Evolutionary conservation across 805 yeast species (phyloP).

Genomic region (Candida peoriensis): DNA sequence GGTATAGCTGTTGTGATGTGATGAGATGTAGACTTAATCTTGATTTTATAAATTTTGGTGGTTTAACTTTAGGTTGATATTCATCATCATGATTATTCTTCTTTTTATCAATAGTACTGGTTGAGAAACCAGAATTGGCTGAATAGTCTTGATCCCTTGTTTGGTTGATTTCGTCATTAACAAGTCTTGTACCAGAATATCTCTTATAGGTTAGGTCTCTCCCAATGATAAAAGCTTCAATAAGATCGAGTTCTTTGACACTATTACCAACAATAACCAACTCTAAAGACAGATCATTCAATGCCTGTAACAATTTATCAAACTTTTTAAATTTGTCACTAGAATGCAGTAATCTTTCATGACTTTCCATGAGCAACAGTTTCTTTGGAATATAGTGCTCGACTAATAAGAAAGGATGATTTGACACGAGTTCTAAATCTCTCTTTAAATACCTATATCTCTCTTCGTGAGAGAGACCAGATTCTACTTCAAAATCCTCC

Average conservation of each 20-base stretch:
- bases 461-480: no score
- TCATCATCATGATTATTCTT: constrained; percentile 23
- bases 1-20: constrained; percentile 39
- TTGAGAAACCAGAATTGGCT: no score
- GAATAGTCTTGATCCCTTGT: constrained; percentile 3
- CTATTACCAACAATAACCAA: constrained; percentile 51
- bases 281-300: constrained; percentile 21
- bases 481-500: no score
- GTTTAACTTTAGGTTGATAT: constrained; percentile 14
- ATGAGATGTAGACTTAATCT: constrained; percentile 36
- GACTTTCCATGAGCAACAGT: constrained; percentile 59
- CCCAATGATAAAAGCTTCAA: constrained; percentile 78
- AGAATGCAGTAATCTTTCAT: constrained; percentile 43
- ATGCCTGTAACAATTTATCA: constrained; percentile 35
- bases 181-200: neutral
- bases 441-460: no score
- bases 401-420: constrained; percentile 68
- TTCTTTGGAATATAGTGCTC: constrained; percentile 76
- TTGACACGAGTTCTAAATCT: constrained; percentile 45
- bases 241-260: constrained; percentile 66
- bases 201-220: constrained; percentile 49
- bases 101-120: constrained; percentile 23
- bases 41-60: no score
- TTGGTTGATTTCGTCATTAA: neutral
- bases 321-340: constrained; percentile 58